Base-by-base conservation (phyloP, 352 stramenopile genomes). In the Pythium phragmiticola region DNA sequence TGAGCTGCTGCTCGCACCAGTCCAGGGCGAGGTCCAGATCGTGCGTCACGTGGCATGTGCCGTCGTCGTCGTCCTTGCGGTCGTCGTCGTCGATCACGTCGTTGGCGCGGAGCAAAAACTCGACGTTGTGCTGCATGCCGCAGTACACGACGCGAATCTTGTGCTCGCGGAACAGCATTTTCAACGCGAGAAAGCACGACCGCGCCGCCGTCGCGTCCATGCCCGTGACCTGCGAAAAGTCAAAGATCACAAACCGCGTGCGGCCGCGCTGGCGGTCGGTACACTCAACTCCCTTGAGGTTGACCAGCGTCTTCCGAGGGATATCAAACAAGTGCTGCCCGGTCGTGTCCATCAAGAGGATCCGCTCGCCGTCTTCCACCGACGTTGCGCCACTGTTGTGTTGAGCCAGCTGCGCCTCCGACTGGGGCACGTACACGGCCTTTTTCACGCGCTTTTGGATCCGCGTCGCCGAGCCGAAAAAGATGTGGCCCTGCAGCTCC, bases 221-320 rank as follows among this genome's bases (percentile, higher is more conserved):
- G 1, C 86, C 85, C 4, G 72, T 92, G n/a, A 94, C 85, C 50
- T 75, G 72, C 17, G 78, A 75, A 57, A 95, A 93, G 59, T 94
- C 84, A 30, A 95, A 72, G 36, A 95, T 76, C 53, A 92, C 69
- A 70, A 85, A 90, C 37, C 67, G 77, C 19, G 80, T 89, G n/a
- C 63, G 62, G n/a, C 43, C 60, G 21, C 69, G 66, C 16, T 70
- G 60, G 23, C 19, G 50, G 45, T 86, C 75, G 30, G n/a, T 43
- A 46, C 72, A 80, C 11, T 60, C 33, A 7, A 76, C 41, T 14
- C 76, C 75, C 37, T 86, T 74, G 6, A 89, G 65, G 36, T 84
- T 86, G 26, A 83, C 64, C 1, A 87, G 57, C 14, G 59, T 54
- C 50, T 57, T 42, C 17, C 11, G 7, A 6, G 34, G 34, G 34